Conservation (phyloP, 331 rosid genomes). For the Rosa hybrid region DNA sequence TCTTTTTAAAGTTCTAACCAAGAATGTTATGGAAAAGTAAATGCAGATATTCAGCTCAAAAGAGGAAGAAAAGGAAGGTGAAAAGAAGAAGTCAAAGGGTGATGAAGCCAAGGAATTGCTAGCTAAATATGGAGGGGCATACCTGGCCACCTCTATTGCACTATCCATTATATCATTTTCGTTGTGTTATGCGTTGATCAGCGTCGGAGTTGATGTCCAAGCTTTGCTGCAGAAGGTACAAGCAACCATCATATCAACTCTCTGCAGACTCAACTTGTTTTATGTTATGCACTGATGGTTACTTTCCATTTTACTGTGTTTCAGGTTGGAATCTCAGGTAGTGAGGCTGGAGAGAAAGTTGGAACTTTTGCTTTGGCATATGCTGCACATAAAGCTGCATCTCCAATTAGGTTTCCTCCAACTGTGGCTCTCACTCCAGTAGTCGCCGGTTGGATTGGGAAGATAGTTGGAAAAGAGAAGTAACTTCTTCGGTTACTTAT, state of each 20-base stretch:
- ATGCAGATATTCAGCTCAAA: slow-evolving; percentile 84
- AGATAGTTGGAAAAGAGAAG: slow-evolving; percentile 58
- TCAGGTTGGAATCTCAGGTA: slow-evolving; percentile 76
- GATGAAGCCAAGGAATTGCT: slow-evolving; percentile 86
- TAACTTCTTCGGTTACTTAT: slow-evolving; percentile 19
- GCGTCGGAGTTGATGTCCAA: slow-evolving; percentile 74
- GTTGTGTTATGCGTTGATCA: slow-evolving; percentile 69
- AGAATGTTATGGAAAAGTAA: neutral
- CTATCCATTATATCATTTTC: slow-evolving; percentile 80
- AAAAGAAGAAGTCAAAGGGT: slow-evolving; percentile 64
- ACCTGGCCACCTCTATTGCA: slow-evolving; percentile 80
- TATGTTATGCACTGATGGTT: neutral
- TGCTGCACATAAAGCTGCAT: slow-evolving; percentile 97
- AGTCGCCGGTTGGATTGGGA: slow-evolving; percentile 89
- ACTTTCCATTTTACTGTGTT: neutral
- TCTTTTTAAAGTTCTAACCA: neutral
- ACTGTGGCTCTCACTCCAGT: slow-evolving; percentile 94
- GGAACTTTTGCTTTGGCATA: slow-evolving; percentile 94
- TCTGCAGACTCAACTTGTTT: neutral
- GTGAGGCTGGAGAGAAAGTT: slow-evolving; percentile 76
- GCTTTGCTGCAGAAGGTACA: slow-evolving; percentile 74
- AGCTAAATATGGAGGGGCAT: slow-evolving; percentile 92
- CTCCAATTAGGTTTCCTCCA: slow-evolving; percentile 96
- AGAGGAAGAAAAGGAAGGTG: slow-evolving; percentile 52
- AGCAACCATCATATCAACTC: neutral